Evolutionary conservation across 2,329 filamentous ascomycete species (phyloP), one percentile per base, ranked within the genome.

Genomic region (Beauveria medogensis): DNA sequence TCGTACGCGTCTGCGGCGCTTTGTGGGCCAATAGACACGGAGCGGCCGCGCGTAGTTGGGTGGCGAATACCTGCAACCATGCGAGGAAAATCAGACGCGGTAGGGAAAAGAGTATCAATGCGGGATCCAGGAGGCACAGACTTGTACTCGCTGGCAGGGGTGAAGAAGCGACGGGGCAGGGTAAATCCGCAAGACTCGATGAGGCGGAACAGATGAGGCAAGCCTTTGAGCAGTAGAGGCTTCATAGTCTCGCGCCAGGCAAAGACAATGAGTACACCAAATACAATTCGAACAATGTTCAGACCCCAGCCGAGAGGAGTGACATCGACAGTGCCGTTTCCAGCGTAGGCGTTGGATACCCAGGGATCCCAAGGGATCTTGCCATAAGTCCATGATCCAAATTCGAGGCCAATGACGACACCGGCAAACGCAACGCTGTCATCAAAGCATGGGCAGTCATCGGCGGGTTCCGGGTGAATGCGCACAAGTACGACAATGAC

Each of bases 1-100:
- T 99, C 94, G 75, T 97, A 96, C 26, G 92, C 94, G 75, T 99
- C 94, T 2, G 94, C 94, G 63, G 92, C 92, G 51, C 92, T 97
- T 75, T 97, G 94, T 2, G 94, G 94, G 0, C 94, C 94, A 58
- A 97, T 84, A 6, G 92, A 96, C 40, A 97, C 85, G 37, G 92
- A 89, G 56, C 94, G 84, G 63, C 88, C 88, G 62, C 91, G 81
- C 16, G 75, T 77, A 5, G 74, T 78, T 0, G 91, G 90, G 66
- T 93, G 87, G 26, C 91, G 86, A 51, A 97, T 90, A 47, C 87
- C 91, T 63, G 87, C 88, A 26, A 97, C 81, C 70, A 97, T 85
- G 37, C 85, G 83, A 3, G 93, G 91, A 24, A 97, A 84, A 64
- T 97, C 91, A 26, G 89, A 90, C n/a, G 95, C 89, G 12, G 87